Evolutionary conservation across 176 grass and related monocot genomes (phyloP).

Genomic region (Saccharum spontaneum): DNA sequence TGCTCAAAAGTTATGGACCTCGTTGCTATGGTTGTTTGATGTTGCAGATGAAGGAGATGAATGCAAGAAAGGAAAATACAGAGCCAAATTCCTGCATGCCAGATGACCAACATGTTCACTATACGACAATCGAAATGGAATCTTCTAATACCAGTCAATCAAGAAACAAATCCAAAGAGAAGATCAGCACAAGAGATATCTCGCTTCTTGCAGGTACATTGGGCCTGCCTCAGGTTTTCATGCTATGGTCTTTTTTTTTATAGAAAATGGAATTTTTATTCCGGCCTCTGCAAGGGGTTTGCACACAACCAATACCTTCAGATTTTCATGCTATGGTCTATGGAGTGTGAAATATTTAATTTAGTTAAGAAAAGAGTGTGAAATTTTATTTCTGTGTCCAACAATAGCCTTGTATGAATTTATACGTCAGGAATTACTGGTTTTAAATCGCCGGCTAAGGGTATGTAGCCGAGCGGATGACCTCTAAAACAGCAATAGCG

Average conservation of each 20-base stretch:
- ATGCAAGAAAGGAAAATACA: conserved; percentile 57
- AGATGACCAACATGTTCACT: conserved; percentile 41
- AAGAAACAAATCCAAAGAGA: conserved; percentile 50
- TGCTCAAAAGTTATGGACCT: no score
- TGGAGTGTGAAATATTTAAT: neutral
- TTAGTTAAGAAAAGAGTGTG: neutral
- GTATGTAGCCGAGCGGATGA: no score
- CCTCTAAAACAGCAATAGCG: no score
- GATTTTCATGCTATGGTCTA: neutral
- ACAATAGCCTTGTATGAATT: neutral
- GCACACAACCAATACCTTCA: neutral
- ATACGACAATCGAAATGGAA: conserved; percentile 48
- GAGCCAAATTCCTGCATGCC: conserved; percentile 16
- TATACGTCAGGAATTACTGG: neutral
- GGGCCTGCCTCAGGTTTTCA: conserved; percentile 7
- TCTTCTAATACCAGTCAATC: conserved; percentile 31
- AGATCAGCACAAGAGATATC: conserved; percentile 29
- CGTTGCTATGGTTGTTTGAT: neutral
- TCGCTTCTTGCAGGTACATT: conserved; percentile 57
- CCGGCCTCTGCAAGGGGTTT: no score
- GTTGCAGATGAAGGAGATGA: conserved; percentile 77
- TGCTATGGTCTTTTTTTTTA: no score
- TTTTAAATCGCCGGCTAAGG: no score
- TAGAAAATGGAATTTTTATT: no score
- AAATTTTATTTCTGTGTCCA: neutral